Conservation (phyloP, 2,329 filamentous ascomycete species). For the Penicillium sp. region DNA sequence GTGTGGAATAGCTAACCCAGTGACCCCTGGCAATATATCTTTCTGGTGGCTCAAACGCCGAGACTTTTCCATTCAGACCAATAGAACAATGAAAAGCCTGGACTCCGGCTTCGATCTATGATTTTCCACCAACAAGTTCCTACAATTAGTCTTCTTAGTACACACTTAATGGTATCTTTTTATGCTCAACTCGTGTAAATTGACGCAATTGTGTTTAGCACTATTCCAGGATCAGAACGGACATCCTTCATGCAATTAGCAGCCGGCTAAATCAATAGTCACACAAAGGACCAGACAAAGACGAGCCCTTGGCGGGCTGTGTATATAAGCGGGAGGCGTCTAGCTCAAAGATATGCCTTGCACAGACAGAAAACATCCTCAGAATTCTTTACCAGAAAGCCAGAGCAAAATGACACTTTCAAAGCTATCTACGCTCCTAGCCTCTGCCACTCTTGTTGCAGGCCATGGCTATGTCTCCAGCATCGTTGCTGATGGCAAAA, state of each 20-base stretch:
- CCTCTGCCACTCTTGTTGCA: constrained; percentile 30
- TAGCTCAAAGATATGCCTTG: not conserved
- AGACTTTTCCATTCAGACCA: not conserved
- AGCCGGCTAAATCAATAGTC: not conserved
- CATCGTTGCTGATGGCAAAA: constrained; percentile 28
- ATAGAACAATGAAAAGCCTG: not conserved
- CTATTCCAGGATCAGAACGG: constrained; percentile 17
- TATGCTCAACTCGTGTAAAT: not conserved
- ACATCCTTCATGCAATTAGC: not conserved
- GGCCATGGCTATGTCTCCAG: constrained; percentile 37
- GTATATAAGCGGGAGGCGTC: not conserved
- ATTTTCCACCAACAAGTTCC: not conserved
- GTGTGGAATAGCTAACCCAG: not conserved
- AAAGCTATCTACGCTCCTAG: constrained; percentile 27
- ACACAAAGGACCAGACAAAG: not conserved
- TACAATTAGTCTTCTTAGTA: not conserved
- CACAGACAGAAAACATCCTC: not conserved
- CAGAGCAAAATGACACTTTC: constrained; percentile 24
- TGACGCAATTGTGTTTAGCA: constrained; percentile 8
- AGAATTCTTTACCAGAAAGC: not conserved
- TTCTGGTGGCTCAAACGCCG: not conserved
- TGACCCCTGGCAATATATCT: not conserved
- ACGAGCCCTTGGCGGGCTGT: not conserved
- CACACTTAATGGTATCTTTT: not conserved
- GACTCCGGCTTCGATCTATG: not conserved